Evolutionary conservation across 257 asterid genomes (phyloP).

Genomic region (Hygrophila difformis): DNA sequence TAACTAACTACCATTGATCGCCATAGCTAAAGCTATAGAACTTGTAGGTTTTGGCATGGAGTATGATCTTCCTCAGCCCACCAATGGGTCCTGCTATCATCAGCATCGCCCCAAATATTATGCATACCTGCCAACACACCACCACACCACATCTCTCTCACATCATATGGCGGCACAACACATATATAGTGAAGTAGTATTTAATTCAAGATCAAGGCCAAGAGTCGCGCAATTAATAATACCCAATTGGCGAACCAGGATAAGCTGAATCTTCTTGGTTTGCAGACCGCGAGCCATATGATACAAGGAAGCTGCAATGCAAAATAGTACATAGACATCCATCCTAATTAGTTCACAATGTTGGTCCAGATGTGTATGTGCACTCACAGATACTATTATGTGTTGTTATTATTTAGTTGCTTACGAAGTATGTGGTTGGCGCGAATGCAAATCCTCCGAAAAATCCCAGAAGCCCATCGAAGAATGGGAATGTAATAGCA

Average conservation of each 20-base stretch:
- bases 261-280: slow-evolving; percentile 17
- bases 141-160: too few species aligned
- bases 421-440: slow-evolving; percentile 23
- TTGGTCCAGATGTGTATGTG: too few species aligned
- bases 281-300: slow-evolving; percentile 21
- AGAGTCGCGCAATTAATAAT: background rate
- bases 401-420: background rate
- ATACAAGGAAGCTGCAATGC: slow-evolving; percentile 21
- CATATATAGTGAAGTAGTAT: background rate
- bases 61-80: slow-evolving; percentile 38
- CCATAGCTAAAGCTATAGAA: slow-evolving; percentile 16
- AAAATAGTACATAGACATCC: background rate
- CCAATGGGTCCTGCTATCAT: slow-evolving; percentile 39
- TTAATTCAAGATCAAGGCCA: background rate
- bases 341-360: too few species aligned
- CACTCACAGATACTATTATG: too few species aligned
- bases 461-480: slow-evolving; percentile 18
- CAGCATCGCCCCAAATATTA: slow-evolving; percentile 32
- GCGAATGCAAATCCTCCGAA: slow-evolving; percentile 21
- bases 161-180: too few species aligned
- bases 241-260: slow-evolving; percentile 38
- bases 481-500: slow-evolving; percentile 22
- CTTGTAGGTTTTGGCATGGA: slow-evolving; percentile 23
- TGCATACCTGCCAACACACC: slow-evolving; percentile 36
- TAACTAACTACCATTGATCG: too few species aligned